A percentile compares a stretch with the other conserved stretches of the same genome.
These are phyloP conservation scores for Hibiscus syriacus DNA, from an alignment of 345 rosid genomes.

Conservation along the genomic window DNA sequence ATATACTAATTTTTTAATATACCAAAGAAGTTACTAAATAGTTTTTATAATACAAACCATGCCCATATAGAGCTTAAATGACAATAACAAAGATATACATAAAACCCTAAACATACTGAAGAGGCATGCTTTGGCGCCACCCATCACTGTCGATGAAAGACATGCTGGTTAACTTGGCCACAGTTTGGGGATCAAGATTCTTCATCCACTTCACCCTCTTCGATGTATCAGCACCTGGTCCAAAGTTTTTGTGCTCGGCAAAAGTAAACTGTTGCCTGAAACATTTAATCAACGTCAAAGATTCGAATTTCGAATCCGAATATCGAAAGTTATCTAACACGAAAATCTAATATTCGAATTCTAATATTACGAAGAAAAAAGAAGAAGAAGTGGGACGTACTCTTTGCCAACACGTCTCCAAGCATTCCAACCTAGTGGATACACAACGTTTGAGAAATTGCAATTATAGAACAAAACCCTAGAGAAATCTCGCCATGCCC, in stretches of 20 bases:
- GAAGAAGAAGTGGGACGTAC: too few species aligned
- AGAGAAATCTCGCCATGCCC: constrained; percentile 46
- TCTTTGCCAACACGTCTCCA: constrained; percentile 29
- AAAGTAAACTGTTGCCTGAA: constrained; percentile 36
- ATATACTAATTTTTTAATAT: too few species aligned
- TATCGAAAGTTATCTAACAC: too few species aligned
- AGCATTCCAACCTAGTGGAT: constrained; percentile 42
- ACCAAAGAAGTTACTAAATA: too few species aligned
- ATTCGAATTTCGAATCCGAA: neutral
- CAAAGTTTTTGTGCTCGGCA: constrained; percentile 31
- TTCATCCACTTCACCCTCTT: constrained; percentile 38
- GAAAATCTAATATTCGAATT: too few species aligned
- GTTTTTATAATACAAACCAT: too few species aligned
- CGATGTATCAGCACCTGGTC: constrained; percentile 36
- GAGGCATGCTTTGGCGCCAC: constrained; percentile 45
- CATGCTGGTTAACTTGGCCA: constrained; percentile 23
- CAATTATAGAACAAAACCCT: constrained; percentile 45
- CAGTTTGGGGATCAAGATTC: constrained; percentile 3
- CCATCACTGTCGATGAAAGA: constrained; percentile 38
- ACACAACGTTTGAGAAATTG: constrained; percentile 20
- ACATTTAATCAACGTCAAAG: neutral
- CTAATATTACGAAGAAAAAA: too few species aligned
- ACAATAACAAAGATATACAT: too few species aligned
- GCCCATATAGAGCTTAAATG: too few species aligned
- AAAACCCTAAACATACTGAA: neutral